Evolutionary conservation across 2,329 filamentous ascomycete genomes (phyloP).

Genomic region (Botrytis porri): DNA sequence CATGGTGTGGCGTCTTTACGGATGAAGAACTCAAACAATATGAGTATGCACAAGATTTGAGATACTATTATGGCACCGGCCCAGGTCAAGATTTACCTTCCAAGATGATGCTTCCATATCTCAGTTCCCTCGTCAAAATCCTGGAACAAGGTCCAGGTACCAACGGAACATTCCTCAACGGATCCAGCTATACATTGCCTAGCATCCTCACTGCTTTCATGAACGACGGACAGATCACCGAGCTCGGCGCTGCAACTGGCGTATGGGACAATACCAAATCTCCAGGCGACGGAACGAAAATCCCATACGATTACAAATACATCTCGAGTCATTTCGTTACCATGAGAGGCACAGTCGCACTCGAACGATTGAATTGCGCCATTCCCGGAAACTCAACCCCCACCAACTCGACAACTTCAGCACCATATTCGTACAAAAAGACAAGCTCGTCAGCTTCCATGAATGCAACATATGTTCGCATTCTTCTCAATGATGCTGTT

Average conservation of each 20-base stretch:
- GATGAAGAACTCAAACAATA: constrained; percentile 60
- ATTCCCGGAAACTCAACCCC: background rate
- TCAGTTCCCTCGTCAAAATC: constrained; percentile 52
- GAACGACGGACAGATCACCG: constrained; percentile 64
- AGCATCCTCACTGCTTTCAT: constrained; percentile 59
- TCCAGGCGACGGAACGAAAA: constrained; percentile 41
- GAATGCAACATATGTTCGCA: background rate
- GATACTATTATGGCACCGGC: constrained; percentile 65
- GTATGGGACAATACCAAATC: constrained; percentile 50
- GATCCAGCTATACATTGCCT: constrained; percentile 49
- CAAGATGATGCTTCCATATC: constrained; percentile 60
- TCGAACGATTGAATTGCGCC: constrained; percentile 41
- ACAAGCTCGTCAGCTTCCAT: background rate
- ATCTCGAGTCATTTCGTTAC: constrained; percentile 54
- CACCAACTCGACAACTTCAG: background rate
- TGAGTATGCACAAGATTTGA: constrained; percentile 65
- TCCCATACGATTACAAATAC: constrained; percentile 50
- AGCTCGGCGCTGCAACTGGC: constrained; percentile 57
- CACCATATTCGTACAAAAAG: background rate
- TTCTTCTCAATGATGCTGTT: constrained; percentile 5
- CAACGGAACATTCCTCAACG: constrained; percentile 47
- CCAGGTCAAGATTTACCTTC: constrained; percentile 53
- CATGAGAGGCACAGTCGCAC: constrained; percentile 64
- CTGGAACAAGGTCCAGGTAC: constrained; percentile 52
- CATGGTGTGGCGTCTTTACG: constrained; percentile 61